These are phyloP conservation scores for Knoxdaviesia proteae DNA, from an alignment of 2,329 filamentous ascomycete genomes.

Conservation along the genomic window DNA sequence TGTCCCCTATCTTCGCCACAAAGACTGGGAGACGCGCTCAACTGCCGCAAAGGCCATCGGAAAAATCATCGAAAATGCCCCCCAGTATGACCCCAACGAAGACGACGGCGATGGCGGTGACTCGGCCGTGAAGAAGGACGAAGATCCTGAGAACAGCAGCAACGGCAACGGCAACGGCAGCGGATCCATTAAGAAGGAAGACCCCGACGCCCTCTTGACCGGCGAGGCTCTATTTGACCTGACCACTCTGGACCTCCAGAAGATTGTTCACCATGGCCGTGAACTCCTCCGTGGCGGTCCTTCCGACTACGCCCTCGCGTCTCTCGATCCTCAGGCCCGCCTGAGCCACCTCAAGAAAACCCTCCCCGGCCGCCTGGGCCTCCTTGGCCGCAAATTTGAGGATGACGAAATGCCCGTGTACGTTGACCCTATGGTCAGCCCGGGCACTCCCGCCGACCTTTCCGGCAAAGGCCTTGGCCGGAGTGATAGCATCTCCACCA, in stretches of 20 bases:
- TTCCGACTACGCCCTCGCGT: conserved; percentile 66
- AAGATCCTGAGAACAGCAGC: conserved; percentile 14
- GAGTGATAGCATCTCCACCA: conserved; percentile 14
- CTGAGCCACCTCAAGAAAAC: conserved; percentile 81
- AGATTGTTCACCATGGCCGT: conserved; percentile 66
- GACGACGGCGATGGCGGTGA: conserved; percentile 28
- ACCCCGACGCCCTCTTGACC: conserved; percentile 12
- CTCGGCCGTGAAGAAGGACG: conserved; percentile 9
- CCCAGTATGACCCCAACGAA: conserved; percentile 70
- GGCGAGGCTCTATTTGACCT: conserved; percentile 25
- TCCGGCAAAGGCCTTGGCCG: conserved; percentile 14
- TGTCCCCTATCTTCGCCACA: conserved; percentile 85
- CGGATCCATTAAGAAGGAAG: conserved; percentile 32
- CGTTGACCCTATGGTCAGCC: conserved; percentile 26
- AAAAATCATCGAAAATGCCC: conserved; percentile 78
- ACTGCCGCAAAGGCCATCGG: conserved; percentile 88
- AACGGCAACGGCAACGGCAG: conserved; percentile 31
- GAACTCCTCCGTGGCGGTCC: conserved; percentile 68
- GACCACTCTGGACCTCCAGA: conserved; percentile 53
- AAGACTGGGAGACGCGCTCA: conserved; percentile 90
- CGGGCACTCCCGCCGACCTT: conserved; percentile 16
- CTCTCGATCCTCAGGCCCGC: conserved; percentile 61
- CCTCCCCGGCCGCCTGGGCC: conserved; percentile 57
- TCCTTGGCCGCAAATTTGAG: conserved; percentile 67
- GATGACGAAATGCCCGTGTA: conserved; percentile 48